Conservation (phyloP, 2,329 filamentous ascomycete species). For the Aspergillus alliaceus region DNA sequence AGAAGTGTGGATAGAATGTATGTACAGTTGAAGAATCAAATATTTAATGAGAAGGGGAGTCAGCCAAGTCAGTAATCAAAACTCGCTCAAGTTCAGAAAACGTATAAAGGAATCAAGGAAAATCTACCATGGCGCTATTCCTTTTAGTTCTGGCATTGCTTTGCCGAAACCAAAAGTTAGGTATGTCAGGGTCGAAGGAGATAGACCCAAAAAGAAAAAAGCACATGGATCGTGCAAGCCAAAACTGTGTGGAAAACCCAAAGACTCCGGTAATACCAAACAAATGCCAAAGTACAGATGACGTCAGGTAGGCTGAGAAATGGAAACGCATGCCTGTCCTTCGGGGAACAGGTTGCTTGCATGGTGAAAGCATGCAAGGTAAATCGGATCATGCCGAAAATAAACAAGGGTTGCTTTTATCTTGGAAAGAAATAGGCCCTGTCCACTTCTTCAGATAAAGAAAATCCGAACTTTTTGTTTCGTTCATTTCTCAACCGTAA, state of each 20-base stretch:
- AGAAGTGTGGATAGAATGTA: not conserved
- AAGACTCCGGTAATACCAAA: not conserved
- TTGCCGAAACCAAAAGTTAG: not conserved
- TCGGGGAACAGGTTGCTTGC: not conserved
- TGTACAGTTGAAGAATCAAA: constrained; percentile 2
- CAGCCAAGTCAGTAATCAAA: not conserved
- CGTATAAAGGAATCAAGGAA: constrained; percentile 1
- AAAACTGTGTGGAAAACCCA: not conserved
- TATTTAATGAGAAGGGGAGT: not conserved
- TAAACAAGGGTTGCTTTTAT: not conserved
- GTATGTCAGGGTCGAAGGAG: not conserved
- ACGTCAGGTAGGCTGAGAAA: not conserved
- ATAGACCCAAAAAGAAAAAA: not conserved
- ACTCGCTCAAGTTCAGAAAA: constrained; percentile 1
- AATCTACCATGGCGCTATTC: not conserved
- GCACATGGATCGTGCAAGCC: not conserved
- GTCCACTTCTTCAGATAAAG: not conserved
- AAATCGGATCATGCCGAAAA: not conserved
- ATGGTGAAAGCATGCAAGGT: not conserved
- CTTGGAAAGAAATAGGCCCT: not conserved
- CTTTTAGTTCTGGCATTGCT: not conserved
- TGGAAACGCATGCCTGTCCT: not conserved
- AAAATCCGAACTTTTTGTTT: constrained; percentile 12
- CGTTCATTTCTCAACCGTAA: constrained; percentile 10
- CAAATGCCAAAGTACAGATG: not conserved